Evolutionary conservation across 2,329 filamentous ascomycete genomes (phyloP).

Genomic region (Xylogone sp.): DNA sequence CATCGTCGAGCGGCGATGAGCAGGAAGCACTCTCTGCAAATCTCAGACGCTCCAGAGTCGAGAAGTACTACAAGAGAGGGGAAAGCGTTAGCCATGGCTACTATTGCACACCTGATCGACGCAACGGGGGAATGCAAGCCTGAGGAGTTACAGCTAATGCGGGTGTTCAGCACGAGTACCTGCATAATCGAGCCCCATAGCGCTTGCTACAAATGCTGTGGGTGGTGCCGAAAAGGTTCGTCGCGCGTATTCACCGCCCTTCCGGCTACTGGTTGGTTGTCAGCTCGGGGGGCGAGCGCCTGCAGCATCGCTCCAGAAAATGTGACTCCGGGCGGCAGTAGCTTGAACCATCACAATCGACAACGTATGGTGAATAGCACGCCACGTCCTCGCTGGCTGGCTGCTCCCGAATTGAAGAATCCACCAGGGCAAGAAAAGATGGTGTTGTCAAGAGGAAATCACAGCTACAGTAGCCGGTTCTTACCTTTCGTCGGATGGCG

Average conservation of each 20-base stretch:
- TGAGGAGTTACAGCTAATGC: background rate
- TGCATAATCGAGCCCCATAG: conserved; percentile 1
- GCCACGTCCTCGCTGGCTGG: background rate
- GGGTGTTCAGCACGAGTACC: background rate
- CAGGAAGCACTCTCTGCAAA: conserved; percentile 53
- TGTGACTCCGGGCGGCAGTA: background rate
- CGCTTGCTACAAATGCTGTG: background rate
- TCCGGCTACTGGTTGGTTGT: background rate
- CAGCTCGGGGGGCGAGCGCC: background rate
- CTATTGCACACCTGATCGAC: background rate
- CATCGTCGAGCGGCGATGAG: conserved; percentile 24
- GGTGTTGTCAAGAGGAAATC: background rate
- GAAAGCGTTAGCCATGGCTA: conserved; percentile 8
- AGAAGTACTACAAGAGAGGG: conserved; percentile 58
- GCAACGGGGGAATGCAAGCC: background rate
- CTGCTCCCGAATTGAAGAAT: background rate
- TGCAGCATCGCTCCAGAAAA: background rate
- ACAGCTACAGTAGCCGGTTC: conserved; percentile 9
- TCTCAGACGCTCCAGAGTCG: conserved; percentile 65
- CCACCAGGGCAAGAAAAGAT: background rate
- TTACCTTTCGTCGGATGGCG: conserved; percentile 49
- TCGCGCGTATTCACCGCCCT: background rate
- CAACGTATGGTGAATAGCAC: background rate
- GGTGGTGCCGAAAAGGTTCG: background rate
- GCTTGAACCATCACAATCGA: background rate